A percentile compares a stretch with the other conserved stretches of the same genome.
phyloP scores from a whole-genome alignment of 2,329 filamentous ascomycete species.

The Curvularia lunata region DNA sequence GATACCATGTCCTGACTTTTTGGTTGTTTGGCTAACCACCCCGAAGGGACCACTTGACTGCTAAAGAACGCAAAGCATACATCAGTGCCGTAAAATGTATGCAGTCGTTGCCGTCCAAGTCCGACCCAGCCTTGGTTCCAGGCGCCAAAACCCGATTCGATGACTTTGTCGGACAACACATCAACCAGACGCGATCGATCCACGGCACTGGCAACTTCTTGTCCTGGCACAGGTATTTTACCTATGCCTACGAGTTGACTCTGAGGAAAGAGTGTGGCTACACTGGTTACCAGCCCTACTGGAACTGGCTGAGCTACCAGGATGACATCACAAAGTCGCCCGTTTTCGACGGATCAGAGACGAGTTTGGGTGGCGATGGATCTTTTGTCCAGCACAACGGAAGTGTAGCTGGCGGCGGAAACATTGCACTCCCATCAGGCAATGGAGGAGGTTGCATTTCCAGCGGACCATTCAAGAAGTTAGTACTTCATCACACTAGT shows the following conservation, averaged over 20 bases:
- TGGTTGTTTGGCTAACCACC: not conserved
- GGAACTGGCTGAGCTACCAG: conserved; percentile 53
- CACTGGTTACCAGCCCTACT: conserved; percentile 51
- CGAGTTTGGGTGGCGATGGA: conserved; percentile 47
- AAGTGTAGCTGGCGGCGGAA: conserved; percentile 24
- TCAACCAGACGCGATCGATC: conserved; percentile 26
- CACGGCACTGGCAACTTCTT: conserved; percentile 32
- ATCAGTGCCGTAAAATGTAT: conserved; percentile 31
- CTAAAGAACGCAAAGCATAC: conserved; percentile 26
- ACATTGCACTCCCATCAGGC: conserved; percentile 16
- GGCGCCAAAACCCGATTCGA: conserved; percentile 35
- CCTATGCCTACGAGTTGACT: conserved; percentile 47
- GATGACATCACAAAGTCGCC: conserved; percentile 37
- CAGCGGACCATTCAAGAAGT: conserved; percentile 40
- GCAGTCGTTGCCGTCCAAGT: conserved; percentile 20
- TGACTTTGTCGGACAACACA: conserved; percentile 36
- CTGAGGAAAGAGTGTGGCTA: conserved; percentile 51
- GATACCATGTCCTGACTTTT: not conserved
- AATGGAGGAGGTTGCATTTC: conserved; percentile 34
- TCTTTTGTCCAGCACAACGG: conserved; percentile 12
- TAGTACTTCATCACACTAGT: not conserved
- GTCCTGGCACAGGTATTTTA: conserved; percentile 49
- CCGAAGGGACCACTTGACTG: conserved; percentile 2
- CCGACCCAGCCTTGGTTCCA: conserved; percentile 17
- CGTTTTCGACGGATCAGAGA: conserved; percentile 33